Percentiles rank a stretch among this genome's conserved stretches.
These are phyloP conservation scores for Hydrangea macrophylla DNA, from an alignment of 148 eudicot species.

Conservation along the genomic window DNA sequence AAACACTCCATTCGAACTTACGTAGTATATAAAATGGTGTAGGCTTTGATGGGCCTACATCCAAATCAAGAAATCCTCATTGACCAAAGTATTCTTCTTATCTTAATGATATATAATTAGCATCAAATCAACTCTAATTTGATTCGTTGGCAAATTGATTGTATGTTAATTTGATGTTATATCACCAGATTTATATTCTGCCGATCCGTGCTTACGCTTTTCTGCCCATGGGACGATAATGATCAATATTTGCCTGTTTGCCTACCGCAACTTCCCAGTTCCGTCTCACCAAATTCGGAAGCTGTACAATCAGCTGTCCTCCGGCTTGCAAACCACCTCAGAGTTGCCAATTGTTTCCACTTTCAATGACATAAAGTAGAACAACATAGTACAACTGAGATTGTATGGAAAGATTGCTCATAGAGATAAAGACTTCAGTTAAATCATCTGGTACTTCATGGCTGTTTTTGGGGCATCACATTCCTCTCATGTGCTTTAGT, in stretches of 20 bases:
- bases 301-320: conserved; percentile 55
- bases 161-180: conserved; percentile 8
- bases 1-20: background rate
- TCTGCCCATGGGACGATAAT: conserved; percentile 45
- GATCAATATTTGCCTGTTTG: conserved; percentile 69
- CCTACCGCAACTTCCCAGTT: conserved; percentile 70
- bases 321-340: conserved; percentile 68
- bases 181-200: conserved; percentile 84
- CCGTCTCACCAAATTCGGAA: conserved; percentile 65
- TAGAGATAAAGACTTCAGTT: conserved; percentile 1
- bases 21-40: background rate
- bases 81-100: background rate
- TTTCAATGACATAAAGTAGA: conserved; percentile 13
- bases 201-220: conserved; percentile 70
- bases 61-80: background rate
- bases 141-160: background rate
- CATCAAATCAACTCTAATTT: background rate
- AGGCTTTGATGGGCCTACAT: background rate
- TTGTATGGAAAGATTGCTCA: conserved; percentile 13
- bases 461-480: background rate
- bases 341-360: conserved; percentile 60
- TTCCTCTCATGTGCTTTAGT: conserved; percentile 1
- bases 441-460: too few species aligned
- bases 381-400: background rate
- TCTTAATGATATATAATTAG: background rate